Evolutionary conservation across 495 filamentous ascomycete species (phyloP).

Genomic region (Penicillium cataractarum): DNA sequence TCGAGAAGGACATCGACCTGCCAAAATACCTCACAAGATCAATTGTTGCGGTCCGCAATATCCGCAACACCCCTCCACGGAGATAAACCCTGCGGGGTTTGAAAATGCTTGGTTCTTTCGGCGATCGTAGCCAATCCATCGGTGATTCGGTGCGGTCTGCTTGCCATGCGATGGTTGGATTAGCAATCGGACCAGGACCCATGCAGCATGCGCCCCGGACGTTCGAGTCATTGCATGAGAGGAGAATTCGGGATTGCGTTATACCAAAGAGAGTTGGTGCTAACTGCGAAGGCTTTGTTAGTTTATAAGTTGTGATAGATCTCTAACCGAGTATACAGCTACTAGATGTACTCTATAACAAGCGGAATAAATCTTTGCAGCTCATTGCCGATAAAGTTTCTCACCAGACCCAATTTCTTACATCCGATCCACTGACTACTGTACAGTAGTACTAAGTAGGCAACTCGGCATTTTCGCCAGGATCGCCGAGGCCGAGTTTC

Average conservation of each 20-base stretch:
- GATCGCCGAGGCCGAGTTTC: constrained; percentile 3
- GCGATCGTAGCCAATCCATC: constrained; percentile 1
- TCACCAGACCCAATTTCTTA: neutral
- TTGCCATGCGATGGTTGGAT: constrained; percentile 6
- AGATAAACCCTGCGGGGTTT: neutral
- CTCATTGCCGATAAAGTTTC: neutral
- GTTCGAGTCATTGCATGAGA: neutral
- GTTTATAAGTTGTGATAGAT: too few relatives aligned
- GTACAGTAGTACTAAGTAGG: neutral
- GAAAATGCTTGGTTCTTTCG: neutral
- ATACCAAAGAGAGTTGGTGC: neutral
- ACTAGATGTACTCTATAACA: neutral
- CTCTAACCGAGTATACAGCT: too few relatives aligned
- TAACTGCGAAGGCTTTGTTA: too few relatives aligned
- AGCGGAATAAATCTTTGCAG: neutral
- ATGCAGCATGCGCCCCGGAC: constrained; percentile 4
- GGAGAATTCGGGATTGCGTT: neutral
- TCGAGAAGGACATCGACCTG: neutral
- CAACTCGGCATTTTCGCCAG: constrained; percentile 9
- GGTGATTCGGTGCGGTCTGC: neutral
- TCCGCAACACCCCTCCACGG: constrained; percentile 1
- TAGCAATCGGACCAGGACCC: neutral
- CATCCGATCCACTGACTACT: neutral
- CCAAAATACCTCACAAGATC: neutral
- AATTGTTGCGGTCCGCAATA: neutral